Percentiles rank a stretch among this genome's conserved stretches.
Conservation (phyloP, 352 stramenopile species). For the Pythium monospermum region DNA sequence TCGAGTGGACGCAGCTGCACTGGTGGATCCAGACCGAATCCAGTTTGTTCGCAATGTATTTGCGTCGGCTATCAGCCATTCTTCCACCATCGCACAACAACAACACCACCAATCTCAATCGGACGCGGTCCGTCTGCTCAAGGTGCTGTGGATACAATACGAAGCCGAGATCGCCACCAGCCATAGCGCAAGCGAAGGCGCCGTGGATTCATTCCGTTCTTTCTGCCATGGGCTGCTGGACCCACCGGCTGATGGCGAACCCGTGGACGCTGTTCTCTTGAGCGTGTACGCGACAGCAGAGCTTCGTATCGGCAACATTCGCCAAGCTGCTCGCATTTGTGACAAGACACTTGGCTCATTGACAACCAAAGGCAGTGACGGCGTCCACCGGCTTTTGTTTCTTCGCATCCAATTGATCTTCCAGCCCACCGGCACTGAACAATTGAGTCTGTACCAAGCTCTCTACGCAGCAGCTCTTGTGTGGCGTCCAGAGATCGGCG, state of each 20-base stretch:
- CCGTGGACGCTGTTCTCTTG: slow-evolving; percentile 9
- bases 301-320: slow-evolving; percentile 31
- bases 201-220: slow-evolving; percentile 1
- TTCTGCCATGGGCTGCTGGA: slow-evolving; percentile 16
- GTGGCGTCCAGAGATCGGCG: slow-evolving; percentile 22
- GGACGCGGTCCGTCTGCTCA: slow-evolving; percentile 28
- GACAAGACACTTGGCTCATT: slow-evolving; percentile 41
- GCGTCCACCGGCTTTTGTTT: slow-evolving; percentile 46
- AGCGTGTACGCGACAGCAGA: slow-evolving; percentile 50
- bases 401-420: slow-evolving; percentile 24
- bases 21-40: slow-evolving; percentile 9
- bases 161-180: slow-evolving; percentile 5
- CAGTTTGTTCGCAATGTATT: slow-evolving; percentile 22
- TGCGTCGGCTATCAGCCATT: not conserved
- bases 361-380: too few relatives aligned
- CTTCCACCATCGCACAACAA: not conserved
- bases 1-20: not conserved
- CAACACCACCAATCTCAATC: slow-evolving; percentile 12
- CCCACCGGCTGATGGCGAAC: not conserved
- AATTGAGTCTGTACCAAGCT: not conserved
- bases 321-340: slow-evolving; percentile 47
- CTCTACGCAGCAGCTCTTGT: slow-evolving; percentile 19
- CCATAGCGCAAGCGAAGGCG: not conserved
- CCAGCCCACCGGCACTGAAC: not conserved
- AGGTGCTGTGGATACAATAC: slow-evolving; percentile 29